Evolutionary conservation across 495 filamentous ascomycete genomes (phyloP).

Genomic region (Daldinia vernicosa): DNA sequence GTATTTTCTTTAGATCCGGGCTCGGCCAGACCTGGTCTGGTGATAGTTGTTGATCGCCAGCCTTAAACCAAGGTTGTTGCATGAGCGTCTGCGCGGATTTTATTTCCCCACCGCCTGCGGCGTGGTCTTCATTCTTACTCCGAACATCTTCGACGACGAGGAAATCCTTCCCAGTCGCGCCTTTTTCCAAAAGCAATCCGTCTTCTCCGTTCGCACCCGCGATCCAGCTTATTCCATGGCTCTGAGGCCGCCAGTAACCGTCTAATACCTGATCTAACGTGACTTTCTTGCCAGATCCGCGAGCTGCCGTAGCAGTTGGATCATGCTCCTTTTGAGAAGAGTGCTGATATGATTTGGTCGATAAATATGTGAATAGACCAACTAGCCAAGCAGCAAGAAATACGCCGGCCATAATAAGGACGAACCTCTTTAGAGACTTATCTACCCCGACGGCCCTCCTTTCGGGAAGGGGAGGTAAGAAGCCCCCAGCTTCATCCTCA

Average conservation of each 20-base stretch:
- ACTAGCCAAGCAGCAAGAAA: slow-evolving; percentile 82
- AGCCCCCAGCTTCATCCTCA: slow-evolving; percentile 56
- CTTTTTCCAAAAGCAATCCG: slow-evolving; percentile 78
- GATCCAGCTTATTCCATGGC: slow-evolving; percentile 87
- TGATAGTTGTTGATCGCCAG: slow-evolving; percentile 58
- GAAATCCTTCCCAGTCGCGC: slow-evolving; percentile 67
- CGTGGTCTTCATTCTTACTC: slow-evolving; percentile 49
- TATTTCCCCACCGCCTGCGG: slow-evolving; percentile 44
- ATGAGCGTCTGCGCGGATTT: slow-evolving; percentile 70
- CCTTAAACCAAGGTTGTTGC: slow-evolving; percentile 69
- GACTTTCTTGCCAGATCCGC: slow-evolving; percentile 77
- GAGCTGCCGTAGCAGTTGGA: slow-evolving; percentile 68
- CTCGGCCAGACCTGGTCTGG: slow-evolving; percentile 76
- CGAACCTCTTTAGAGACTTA: slow-evolving; percentile 66
- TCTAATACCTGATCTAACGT: slow-evolving; percentile 81
- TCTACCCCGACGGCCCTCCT: slow-evolving; percentile 58
- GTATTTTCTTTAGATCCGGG: slow-evolving; percentile 81
- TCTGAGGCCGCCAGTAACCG: slow-evolving; percentile 73
- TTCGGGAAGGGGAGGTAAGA: slow-evolving; percentile 48
- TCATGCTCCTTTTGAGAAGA: slow-evolving; percentile 69
- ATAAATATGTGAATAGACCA: slow-evolving; percentile 78
- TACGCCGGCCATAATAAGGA: slow-evolving; percentile 73
- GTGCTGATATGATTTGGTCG: slow-evolving; percentile 70
- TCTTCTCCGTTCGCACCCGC: slow-evolving; percentile 85
- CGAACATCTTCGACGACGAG: slow-evolving; percentile 89